Evolutionary conservation across 2,329 filamentous ascomycete species (phyloP), one percentile per base, ranked within the genome.

Genomic region (Tympanopsis confertula): DNA sequence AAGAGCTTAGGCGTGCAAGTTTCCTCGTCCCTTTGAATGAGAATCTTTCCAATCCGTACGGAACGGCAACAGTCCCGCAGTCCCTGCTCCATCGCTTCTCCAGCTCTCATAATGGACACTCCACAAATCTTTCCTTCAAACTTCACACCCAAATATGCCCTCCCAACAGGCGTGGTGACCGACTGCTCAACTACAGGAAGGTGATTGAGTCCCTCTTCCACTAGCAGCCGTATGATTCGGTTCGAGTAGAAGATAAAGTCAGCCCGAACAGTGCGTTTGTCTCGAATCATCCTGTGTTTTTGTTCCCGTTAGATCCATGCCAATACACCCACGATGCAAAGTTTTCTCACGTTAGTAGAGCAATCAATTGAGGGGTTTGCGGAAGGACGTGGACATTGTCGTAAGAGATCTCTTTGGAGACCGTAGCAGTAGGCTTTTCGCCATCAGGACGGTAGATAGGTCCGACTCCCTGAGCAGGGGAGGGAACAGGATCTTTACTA

Each of bases 241-340:
- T 98, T 98, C 32, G 88, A 94, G 66, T 96, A 94, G 65, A 98
- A 98, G 55, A 98, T 95, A 59, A 98, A 98, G 61, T 98, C 91
- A 44, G 87, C 91, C 41, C 91, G 83, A 40, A 82, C 77, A 4
- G 91, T 98, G 47, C 82, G 74, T 59, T 84, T 85, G 60, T 94
- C 87, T 50, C 91, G 82, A 55, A 98, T 96, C 74, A 95, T 95
- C 44, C 89, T 96, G 51, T 45, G 40, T 37, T 38, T 20, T 13
- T 12, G 15, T 20, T 33, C 19, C 20, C 40, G 37, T 39, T 47
- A 47, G 44, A 52, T 47, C 28, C 13, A 35, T 7, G 15, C 15
- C 15, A n/a, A 17, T 7, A 12, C 32, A 35, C 13, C 10, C 12
- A 7, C 12, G 7, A 17, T 10, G 17, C 10, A 18, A 18, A 14